Conservation (phyloP, 106 monocot species). For the Hemerocallis citrina region DNA sequence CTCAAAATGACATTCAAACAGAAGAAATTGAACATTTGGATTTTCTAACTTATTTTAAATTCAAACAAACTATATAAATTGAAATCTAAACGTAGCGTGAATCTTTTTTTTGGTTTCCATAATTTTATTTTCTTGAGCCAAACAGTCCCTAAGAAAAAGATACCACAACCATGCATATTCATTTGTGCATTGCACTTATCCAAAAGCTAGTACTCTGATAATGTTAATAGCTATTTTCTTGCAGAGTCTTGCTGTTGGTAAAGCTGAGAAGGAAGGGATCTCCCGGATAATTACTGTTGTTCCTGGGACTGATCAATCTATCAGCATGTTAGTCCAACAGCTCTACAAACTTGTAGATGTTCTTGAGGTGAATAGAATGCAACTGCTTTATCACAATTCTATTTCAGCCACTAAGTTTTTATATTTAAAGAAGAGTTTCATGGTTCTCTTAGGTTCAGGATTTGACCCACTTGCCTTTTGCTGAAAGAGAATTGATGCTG, state of each 20-base stretch:
- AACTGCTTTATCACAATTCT: background rate
- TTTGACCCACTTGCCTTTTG: conserved; percentile 70
- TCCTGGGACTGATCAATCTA: conserved; percentile 80
- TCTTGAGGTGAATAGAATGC: conserved; percentile 36
- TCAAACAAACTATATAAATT: no score
- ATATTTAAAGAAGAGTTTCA: background rate
- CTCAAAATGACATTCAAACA: no score
- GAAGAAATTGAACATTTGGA: no score
- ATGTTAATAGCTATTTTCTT: background rate
- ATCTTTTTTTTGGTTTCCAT: no score
- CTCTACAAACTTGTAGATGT: conserved; percentile 90
- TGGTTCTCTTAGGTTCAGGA: conserved; percentile 56
- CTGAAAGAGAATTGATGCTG: conserved; percentile 86
- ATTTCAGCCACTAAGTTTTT: no score
- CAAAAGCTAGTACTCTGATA: no score
- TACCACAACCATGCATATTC: no score
- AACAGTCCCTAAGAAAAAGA: no score
- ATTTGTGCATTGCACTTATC: no score
- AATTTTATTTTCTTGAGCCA: no score
- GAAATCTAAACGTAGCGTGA: no score
- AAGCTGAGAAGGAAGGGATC: conserved; percentile 58
- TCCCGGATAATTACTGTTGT: conserved; percentile 92
- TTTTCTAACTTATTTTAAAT: no score
- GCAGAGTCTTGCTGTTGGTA: conserved; percentile 93
- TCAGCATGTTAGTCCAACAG: conserved; percentile 67